phyloP scores from a whole-genome alignment of 1,139 yeast genomes.

The Blastobotrys niveus region DNA sequence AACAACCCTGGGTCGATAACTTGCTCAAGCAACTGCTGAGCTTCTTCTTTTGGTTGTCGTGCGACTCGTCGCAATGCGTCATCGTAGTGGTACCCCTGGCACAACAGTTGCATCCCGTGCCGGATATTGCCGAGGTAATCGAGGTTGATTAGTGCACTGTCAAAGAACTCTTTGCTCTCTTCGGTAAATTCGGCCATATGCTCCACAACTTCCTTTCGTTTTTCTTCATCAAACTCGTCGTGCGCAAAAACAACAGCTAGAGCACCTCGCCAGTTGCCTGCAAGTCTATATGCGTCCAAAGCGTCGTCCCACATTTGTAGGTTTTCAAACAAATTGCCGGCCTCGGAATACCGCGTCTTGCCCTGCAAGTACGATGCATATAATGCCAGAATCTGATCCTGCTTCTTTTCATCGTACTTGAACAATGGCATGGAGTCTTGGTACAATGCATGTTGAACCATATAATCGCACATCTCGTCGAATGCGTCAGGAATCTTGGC shows the following conservation, averaged over 20 bases:
- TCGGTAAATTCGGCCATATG: slow-evolving; percentile 53
- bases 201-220: slow-evolving; percentile 45
- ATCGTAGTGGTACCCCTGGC: slow-evolving; percentile 70
- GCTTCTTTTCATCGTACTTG: slow-evolving; percentile 48
- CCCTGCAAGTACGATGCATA: slow-evolving; percentile 61
- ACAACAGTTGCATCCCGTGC: slow-evolving; percentile 60
- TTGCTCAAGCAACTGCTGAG: slow-evolving; percentile 43
- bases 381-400: slow-evolving; percentile 48
- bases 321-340: slow-evolving; percentile 74
- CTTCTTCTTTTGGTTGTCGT: slow-evolving; percentile 20
- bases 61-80: slow-evolving; percentile 67
- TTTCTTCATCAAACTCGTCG: slow-evolving; percentile 27
- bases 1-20: slow-evolving; percentile 68
- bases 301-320: slow-evolving; percentile 56
- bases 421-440: slow-evolving; percentile 60
- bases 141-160: slow-evolving; percentile 76
- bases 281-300: slow-evolving; percentile 58
- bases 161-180: slow-evolving; percentile 68
- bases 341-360: slow-evolving; percentile 49
- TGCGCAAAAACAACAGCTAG: slow-evolving; percentile 52
- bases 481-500: slow-evolving; percentile 46
- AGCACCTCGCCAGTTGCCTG: slow-evolving; percentile 84
- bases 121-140: slow-evolving; percentile 55
- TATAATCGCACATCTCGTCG: slow-evolving; percentile 63
- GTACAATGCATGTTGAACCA: slow-evolving; percentile 68